These are phyloP conservation scores for Emericellopsis cladophorae DNA, from an alignment of 2,329 filamentous ascomycete species.

Conservation along the genomic window DNA sequence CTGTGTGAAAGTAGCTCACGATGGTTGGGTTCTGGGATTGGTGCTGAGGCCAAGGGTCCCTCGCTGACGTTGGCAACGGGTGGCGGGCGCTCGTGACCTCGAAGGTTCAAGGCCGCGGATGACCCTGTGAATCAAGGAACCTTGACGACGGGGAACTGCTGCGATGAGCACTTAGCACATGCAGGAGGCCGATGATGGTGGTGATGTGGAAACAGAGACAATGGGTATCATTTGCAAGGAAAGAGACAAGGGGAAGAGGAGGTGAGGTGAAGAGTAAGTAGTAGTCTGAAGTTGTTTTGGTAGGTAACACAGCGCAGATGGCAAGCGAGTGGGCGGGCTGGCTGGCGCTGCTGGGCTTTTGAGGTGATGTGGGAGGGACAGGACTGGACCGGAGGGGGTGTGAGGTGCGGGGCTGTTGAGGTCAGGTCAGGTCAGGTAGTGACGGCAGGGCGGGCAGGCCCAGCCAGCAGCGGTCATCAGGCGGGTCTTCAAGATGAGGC, in stretches of 20 bases:
- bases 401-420: not conserved
- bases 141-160: not conserved
- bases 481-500: not conserved
- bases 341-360: not conserved
- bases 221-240: conserved; percentile 3
- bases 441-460: not conserved
- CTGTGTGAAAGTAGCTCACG: not conserved
- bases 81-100: conserved; percentile 1
- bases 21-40: not conserved
- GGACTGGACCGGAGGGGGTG: not conserved
- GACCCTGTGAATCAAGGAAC: not conserved
- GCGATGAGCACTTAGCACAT: not conserved
- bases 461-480: not conserved
- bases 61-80: not conserved
- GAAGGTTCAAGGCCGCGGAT: conserved; percentile 1
- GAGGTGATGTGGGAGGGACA: not conserved
- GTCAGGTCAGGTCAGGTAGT: not conserved
- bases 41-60: not conserved
- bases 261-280: conserved; percentile 2
- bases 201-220: not conserved
- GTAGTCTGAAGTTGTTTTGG: conserved; percentile 2
- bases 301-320: conserved; percentile 3
- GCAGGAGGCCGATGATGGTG: not conserved
- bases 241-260: conserved; percentile 1
- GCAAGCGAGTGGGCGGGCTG: conserved; percentile 2